Percentiles rank a stretch among this genome's conserved stretches.
Evolutionary conservation across 2,329 filamentous ascomycete species (phyloP).

Genomic region (Blumeria graminis): DNA sequence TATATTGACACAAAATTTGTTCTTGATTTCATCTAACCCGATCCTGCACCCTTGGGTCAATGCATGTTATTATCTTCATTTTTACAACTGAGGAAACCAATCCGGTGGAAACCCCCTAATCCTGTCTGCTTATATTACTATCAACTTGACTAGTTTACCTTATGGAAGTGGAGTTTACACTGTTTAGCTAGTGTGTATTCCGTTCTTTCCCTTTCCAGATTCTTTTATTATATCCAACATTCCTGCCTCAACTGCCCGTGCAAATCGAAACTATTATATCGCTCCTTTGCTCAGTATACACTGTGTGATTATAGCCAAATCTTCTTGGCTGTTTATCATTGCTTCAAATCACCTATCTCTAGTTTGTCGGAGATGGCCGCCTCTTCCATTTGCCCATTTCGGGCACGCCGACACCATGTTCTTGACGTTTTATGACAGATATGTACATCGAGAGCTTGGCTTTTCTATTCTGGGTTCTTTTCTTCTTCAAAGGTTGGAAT

Average conservation of each 20-base stretch:
- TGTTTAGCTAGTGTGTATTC: background rate
- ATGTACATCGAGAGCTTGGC: no score
- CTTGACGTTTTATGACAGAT: background rate
- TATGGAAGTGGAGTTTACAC: background rate
- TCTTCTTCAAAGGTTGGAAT: no score
- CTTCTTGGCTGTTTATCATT: background rate
- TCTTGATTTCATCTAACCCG: no score
- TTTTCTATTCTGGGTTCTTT: no score
- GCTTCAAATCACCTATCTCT: background rate
- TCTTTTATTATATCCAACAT: background rate
- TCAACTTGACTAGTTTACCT: background rate
- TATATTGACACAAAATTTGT: no score
- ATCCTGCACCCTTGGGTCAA: no score
- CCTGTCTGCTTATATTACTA: no score
- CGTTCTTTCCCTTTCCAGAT: background rate
- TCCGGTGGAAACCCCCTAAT: no score
- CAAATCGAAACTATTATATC: background rate
- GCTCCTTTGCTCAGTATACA: background rate
- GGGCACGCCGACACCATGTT: background rate
- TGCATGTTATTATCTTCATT: no score
- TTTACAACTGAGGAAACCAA: no score
- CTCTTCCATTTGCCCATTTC: background rate
- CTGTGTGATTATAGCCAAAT: background rate
- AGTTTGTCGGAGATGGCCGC: background rate
- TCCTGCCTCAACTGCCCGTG: background rate